Base-by-base conservation (phyloP, 176 grass and related monocot species). In the Panicum miliaceum region DNA sequence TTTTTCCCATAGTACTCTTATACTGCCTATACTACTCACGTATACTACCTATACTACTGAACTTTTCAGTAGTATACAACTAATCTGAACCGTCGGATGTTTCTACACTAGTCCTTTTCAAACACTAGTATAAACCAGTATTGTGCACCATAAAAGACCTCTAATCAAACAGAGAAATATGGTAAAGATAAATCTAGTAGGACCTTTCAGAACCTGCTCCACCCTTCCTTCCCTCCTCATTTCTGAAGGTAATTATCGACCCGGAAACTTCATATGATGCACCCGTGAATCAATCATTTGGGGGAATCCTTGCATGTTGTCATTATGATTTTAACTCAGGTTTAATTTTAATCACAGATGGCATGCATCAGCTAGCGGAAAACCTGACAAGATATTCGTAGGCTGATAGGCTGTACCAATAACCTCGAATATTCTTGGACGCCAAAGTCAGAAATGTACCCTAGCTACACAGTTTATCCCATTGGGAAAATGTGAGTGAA, bases 361-460 rank as follows among this genome's bases (percentile, higher is more conserved):
- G 32, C 64, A 41, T 60, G 36, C 82, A 75, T 41, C 20, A 64
- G 42, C 51, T 69, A 85, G 37, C 0, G 8, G 56, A 46, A 64
- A 81, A 43, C 23, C 35, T 63, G 37, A 36, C 36, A 45, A 82
- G 84, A 90, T 86, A 86, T 78, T 78, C 47, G 12, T 73, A 86
- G 88, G 83, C 34, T 65, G 46, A 65, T 78, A 86, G 71, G 43
- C 46, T 86, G 14, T 78, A 72, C 29, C 35, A 86, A 37, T 59
- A 86, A 58, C 29, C 37, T 78, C 37, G 71, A 72, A 86, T 78
- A 90, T 86, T 86, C 27, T 78, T 66, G 56, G 20, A 18, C 27
- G 51, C 71, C 37, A 64, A 76, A 77, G 72, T 50, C 12, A 1
- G 57, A 77, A 86, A 47, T 40, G 22, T 53, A 81, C 77, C 16